These are phyloP conservation scores for Acorus calamus DNA, from an alignment of 106 monocot species.

Conservation along the genomic window DNA sequence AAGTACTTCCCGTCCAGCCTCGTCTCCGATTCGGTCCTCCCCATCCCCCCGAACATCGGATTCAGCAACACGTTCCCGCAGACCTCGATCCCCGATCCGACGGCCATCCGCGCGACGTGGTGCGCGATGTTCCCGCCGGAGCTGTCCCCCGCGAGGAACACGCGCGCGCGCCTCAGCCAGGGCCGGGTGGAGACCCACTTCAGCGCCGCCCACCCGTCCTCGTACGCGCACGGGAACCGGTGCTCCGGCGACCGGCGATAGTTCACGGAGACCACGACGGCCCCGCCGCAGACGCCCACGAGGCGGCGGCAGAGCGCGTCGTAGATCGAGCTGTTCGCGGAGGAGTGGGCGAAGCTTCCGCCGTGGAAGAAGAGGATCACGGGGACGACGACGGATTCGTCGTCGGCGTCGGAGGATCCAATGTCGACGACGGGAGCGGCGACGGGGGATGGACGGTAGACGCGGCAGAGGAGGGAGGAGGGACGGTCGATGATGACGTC, in stretches of 20 bases:
- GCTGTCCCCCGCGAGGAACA: conserved; percentile 84
- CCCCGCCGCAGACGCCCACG: conserved; percentile 44
- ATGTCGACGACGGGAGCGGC: neutral
- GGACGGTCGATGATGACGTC: conserved; percentile 58
- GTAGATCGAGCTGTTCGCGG: conserved; percentile 80
- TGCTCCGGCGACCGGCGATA: conserved; percentile 84
- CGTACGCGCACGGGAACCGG: conserved; percentile 75
- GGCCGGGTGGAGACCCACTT: conserved; percentile 57
- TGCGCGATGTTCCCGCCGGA: conserved; percentile 95
- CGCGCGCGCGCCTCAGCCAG: conserved; percentile 52
- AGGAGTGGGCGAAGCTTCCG: conserved; percentile 92
- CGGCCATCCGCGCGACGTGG: conserved; percentile 61
- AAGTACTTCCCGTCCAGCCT: conserved; percentile 82
- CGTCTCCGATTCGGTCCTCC: conserved; percentile 59
- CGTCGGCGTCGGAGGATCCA: neutral
- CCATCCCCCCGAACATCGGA: conserved; percentile 77
- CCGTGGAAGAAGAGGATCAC: conserved; percentile 94
- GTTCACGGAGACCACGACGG: conserved; percentile 78
- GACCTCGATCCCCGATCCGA: conserved; percentile 37
- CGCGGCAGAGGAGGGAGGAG: conserved; percentile 59
- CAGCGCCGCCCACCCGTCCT: conserved; percentile 77
- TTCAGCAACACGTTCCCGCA: conserved; percentile 78
- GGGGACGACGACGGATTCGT: conserved; percentile 43
- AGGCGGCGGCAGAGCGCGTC: conserved; percentile 76
- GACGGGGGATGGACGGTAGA: conserved; percentile 55